phyloP scores from a whole-genome alignment of 768 basidiomycete species.

The Suillus occidentalis region DNA sequence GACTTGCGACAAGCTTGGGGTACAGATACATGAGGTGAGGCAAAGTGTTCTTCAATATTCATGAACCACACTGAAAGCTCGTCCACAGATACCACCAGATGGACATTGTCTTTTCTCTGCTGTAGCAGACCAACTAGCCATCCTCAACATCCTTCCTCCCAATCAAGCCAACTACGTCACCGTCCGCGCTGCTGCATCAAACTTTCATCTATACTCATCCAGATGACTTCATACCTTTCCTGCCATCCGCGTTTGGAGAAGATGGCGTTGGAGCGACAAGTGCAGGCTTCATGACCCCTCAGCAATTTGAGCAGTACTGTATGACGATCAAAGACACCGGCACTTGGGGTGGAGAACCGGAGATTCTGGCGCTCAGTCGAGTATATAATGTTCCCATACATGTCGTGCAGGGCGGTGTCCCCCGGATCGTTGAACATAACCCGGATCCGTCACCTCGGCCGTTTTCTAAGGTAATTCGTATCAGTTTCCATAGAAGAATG shows the following conservation, averaged over 20 bases:
- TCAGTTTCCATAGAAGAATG: slow-evolving; percentile 92
- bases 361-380: slow-evolving; percentile 86
- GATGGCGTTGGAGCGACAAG: slow-evolving; percentile 59
- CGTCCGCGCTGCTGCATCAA: slow-evolving; percentile 69
- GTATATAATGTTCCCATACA: slow-evolving; percentile 85
- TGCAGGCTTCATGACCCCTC: slow-evolving; percentile 68
- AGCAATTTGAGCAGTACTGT: slow-evolving; percentile 75
- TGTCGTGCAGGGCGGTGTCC: slow-evolving; percentile 82
- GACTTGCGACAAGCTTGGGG: slow-evolving; percentile 63
- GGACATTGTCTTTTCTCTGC: slow-evolving; percentile 97
- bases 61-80: slow-evolving; percentile 1
- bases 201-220: slow-evolving; percentile 83
- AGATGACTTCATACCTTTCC: slow-evolving; percentile 91
- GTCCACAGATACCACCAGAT: slow-evolving; percentile 82
- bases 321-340: slow-evolving; percentile 73
- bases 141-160: slow-evolving; percentile 66
- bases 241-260: slow-evolving; percentile 73
- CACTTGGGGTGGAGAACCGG: slow-evolving; percentile 98
- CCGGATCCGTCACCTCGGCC: slow-evolving; percentile 41
- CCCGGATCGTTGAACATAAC: slow-evolving; percentile 81
- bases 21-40: slow-evolving; percentile 66
- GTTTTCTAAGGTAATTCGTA: slow-evolving; percentile 51
- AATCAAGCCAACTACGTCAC: slow-evolving; percentile 57
- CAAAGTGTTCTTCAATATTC: slow-evolving; percentile 1
- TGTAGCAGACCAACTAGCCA: slow-evolving; percentile 83